Base-by-base conservation (phyloP, 768 basidiomycete species). In the Trichaptum fuscoviolaceum region DNA sequence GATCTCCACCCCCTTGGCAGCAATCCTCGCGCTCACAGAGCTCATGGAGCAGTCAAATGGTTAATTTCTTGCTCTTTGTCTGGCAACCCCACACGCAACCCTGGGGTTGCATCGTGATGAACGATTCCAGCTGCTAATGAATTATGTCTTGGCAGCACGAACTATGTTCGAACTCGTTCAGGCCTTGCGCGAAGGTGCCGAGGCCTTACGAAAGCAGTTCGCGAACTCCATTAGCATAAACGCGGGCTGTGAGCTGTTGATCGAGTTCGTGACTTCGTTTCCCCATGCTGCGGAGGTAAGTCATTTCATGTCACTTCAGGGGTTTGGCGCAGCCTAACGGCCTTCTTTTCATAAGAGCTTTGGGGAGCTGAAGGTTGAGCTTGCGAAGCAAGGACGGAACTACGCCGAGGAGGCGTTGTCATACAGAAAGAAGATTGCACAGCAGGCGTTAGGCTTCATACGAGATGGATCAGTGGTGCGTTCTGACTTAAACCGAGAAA, bases 111-210 rank as follows among this genome's bases (percentile, higher is more conserved):
- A 61, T n/a, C n/a, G n/a, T n/a, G n/a, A n/a, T 24, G 65, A 63
- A 65, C 69, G 18, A 65, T 69, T 66, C 62, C 57, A 64, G 36
- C 62, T 65, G 67, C 66, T 61, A 27, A 12, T 61, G 17, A 12
- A 18, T 34, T 18, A 25, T 25, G 18, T 67, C 52, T 63, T 57
- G 60, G 57, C 73, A 93, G 93, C 92, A 62, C 92, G 88, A 1
- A 97, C 95, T 24, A 95, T 95, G 89, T 93, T 90, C 71, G 96
- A 99, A 76, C 87, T 99, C 30, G 89, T 92, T 25, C 84, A 90
- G 68, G 94, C 88, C 26, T 84, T 97, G 67, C 87, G 93, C 66
- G 85, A 90, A 58, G 92, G 88, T 58, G 89, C 91, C 0, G 81
- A 86, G 42, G 78, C 80, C 6, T 79, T 96, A 64, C 87, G 85